These are phyloP conservation scores for Pugionium dolabratum DNA, from an alignment of 345 rosid genomes.

Conservation along the genomic window DNA sequence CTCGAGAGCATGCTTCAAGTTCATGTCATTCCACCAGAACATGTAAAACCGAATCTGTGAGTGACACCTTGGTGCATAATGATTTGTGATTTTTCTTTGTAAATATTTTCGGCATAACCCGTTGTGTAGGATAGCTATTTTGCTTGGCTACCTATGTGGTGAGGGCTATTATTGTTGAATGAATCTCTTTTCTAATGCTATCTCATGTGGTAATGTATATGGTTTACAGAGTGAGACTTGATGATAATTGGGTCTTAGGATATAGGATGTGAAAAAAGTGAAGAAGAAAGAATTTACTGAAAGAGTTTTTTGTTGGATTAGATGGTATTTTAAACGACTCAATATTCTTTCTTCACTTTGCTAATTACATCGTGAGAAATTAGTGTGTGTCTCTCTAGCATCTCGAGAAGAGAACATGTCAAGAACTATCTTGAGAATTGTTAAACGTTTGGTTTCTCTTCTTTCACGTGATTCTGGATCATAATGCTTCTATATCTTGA, in stretches of 20 bases:
- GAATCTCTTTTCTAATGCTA: background rate
- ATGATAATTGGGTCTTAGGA: background rate
- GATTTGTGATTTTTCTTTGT: background rate
- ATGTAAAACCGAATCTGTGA: constrained; percentile 86
- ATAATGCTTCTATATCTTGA: background rate
- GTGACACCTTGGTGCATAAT: constrained; percentile 4
- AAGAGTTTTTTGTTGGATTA: no score
- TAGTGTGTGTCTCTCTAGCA: no score
- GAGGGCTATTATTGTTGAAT: background rate
- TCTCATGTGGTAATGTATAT: background rate
- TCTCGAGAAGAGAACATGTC: no score
- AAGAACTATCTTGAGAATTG: background rate
- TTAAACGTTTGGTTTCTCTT: background rate
- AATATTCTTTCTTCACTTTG: no score
- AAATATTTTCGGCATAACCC: no score
- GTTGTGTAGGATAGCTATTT: constrained; percentile 1
- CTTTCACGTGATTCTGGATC: constrained; percentile 13
- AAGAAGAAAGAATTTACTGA: no score
- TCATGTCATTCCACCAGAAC: constrained; percentile 60
- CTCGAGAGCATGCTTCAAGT: constrained; percentile 87
- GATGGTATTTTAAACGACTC: no score
- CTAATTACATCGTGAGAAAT: no score
- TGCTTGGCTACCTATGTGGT: background rate
- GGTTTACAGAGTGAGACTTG: background rate
- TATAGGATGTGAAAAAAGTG: no score